Percentiles rank a stretch among this genome's conserved stretches.
These are phyloP conservation scores for Ceratocystis destructans DNA, from an alignment of 2,329 filamentous ascomycete genomes.

Conservation along the genomic window DNA sequence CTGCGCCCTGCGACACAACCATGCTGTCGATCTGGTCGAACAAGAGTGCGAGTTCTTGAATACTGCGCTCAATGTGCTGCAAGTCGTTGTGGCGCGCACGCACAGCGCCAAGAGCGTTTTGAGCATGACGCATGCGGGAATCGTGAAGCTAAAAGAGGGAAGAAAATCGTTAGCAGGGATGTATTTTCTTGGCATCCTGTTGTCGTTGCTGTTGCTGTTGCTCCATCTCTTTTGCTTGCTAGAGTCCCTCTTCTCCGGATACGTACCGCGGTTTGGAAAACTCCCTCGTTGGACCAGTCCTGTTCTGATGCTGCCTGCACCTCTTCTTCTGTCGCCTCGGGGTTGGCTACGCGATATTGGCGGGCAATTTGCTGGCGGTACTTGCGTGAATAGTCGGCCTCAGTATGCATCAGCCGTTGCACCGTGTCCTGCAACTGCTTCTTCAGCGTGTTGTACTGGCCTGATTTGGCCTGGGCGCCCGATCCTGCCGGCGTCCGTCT, in stretches of 20 bases:
- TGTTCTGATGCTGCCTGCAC: conserved; percentile 53
- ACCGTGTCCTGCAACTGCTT: conserved; percentile 58
- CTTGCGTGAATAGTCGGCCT: conserved; percentile 54
- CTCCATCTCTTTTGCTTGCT: neutral
- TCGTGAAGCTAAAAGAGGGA: conserved; percentile 9
- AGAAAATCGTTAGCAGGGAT: neutral
- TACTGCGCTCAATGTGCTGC: conserved; percentile 62
- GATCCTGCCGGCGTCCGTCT: conserved; percentile 9
- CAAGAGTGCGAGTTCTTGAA: conserved; percentile 54
- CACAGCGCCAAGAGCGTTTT: conserved; percentile 55
- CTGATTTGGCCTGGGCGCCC: conserved; percentile 57
- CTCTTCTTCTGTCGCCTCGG: conserved; percentile 61
- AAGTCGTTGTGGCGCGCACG: conserved; percentile 74
- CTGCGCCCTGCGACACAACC: conserved; percentile 56
- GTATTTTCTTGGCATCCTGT: neutral
- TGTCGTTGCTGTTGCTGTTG: neutral
- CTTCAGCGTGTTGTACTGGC: conserved; percentile 56
- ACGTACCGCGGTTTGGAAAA: conserved; percentile 70
- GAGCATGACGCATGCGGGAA: conserved; percentile 14
- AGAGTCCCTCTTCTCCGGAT: neutral
- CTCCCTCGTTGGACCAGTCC: conserved; percentile 64
- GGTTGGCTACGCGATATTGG: conserved; percentile 71
- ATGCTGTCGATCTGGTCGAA: conserved; percentile 64
- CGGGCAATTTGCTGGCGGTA: conserved; percentile 67
- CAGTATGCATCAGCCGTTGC: conserved; percentile 55